Percentiles rank a stretch among this genome's conserved stretches.
Conservation (phyloP, 2,329 filamentous ascomycete species). For the Exophiala spinifera region DNA sequence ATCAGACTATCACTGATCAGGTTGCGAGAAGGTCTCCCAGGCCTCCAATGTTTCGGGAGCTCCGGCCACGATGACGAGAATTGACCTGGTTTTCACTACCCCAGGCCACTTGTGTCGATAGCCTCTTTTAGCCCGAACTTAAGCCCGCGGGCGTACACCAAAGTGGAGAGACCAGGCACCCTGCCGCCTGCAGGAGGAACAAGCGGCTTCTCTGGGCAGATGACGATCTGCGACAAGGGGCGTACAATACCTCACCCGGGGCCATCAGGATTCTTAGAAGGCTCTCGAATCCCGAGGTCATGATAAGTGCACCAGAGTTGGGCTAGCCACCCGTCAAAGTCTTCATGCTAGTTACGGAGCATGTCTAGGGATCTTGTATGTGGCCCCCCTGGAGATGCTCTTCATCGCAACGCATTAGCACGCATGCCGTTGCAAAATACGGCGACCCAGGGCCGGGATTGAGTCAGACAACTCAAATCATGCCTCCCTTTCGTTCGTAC, state of each 20-base stretch:
- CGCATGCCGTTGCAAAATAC: no score
- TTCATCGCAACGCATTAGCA: no score
- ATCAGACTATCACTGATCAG: no score
- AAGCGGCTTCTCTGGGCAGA: background rate
- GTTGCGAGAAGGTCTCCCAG: background rate
- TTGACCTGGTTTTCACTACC: background rate
- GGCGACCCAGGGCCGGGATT: no score
- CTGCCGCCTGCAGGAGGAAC: background rate
- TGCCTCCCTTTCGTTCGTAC: no score
- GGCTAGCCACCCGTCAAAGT: no score
- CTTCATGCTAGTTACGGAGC: no score
- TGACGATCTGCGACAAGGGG: slow-evolving; percentile 16
- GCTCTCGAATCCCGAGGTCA: no score
- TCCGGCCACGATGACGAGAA: slow-evolving; percentile 11
- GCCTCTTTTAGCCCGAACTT: background rate
- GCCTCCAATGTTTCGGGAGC: slow-evolving; percentile 8
- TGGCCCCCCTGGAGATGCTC: no score
- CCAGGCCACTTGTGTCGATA: background rate
- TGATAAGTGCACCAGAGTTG: background rate
- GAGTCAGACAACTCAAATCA: no score
- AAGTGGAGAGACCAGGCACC: background rate
- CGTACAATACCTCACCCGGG: background rate
- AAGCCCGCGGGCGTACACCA: slow-evolving; percentile 1
- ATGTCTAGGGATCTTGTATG: no score
- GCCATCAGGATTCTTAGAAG: background rate